Conservation (phyloP, 140 eudicot species). For the Bidens hawaiensis region DNA sequence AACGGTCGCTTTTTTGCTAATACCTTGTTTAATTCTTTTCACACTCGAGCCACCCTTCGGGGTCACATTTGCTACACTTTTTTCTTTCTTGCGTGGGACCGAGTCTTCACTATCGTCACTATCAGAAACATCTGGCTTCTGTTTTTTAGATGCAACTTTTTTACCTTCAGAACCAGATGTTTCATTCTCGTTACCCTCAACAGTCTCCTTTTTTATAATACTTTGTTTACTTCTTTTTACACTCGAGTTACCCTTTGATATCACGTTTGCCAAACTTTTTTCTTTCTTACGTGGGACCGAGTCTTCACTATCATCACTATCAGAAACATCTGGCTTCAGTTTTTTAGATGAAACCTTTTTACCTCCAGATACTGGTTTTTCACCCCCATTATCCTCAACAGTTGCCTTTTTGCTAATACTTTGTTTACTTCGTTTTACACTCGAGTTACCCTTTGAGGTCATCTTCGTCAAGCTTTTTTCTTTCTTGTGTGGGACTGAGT, state of each 20-base stretch:
- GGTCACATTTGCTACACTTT: not conserved
- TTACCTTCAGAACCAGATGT: constrained; percentile 8
- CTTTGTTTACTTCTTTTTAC: not conserved
- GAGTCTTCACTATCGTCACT: constrained; percentile 13
- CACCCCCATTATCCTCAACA: constrained; percentile 13
- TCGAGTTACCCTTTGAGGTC: not conserved
- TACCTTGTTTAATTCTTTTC: too few species aligned
- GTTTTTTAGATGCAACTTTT: constrained; percentile 14
- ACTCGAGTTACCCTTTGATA: too few species aligned
- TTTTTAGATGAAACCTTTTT: constrained; percentile 15
- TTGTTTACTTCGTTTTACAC: not conserved
- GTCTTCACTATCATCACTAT: constrained; percentile 23
- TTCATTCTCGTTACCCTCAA: constrained; percentile 9
- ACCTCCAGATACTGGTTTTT: constrained; percentile 18
- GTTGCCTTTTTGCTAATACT: constrained; percentile 13
- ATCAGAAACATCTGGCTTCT: not conserved
- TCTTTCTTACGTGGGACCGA: constrained; percentile 25
- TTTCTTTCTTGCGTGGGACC: constrained; percentile 29
- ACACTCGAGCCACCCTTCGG: not conserved
- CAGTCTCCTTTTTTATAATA: constrained; percentile 8
- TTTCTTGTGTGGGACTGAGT: constrained; percentile 21
- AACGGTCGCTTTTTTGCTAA: too few species aligned
- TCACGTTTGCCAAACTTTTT: not conserved
- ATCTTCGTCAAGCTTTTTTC: constrained; percentile 5
- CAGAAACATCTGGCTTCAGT: constrained; percentile 18